phyloP scores from a whole-genome alignment of 495 filamentous ascomycete genomes.

The Elaphomyces granulatus region DNA sequence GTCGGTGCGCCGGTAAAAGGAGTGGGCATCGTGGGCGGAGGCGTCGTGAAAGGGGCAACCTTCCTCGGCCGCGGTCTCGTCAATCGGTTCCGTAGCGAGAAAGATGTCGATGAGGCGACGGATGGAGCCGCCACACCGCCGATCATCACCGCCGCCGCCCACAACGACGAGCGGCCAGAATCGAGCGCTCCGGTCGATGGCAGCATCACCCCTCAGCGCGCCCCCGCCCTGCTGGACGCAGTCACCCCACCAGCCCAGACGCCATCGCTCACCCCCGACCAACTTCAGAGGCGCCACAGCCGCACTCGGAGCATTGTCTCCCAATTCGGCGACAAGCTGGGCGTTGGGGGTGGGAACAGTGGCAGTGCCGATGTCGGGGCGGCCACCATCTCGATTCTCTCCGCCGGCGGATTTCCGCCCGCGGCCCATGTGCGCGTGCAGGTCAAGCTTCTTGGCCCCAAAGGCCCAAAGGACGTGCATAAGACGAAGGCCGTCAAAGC shows the following conservation, averaged over 20 bases:
- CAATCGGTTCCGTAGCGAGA: constrained; percentile 37
- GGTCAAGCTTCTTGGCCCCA: constrained; percentile 48
- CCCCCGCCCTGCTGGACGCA: constrained; percentile 13
- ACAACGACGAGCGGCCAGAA: constrained; percentile 30
- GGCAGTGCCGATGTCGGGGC: constrained; percentile 51
- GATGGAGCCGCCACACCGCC: constrained; percentile 6
- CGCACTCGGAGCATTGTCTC: constrained; percentile 56
- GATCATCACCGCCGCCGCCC: no score
- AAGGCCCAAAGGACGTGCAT: constrained; percentile 60
- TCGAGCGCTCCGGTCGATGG: constrained; percentile 21
- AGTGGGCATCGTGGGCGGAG: constrained; percentile 47
- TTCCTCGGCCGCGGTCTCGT: constrained; percentile 72
- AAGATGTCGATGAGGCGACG: constrained; percentile 39
- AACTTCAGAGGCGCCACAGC: constrained; percentile 35
- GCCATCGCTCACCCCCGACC: constrained; percentile 25
- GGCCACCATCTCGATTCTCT: constrained; percentile 66
- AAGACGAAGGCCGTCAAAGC: constrained; percentile 73
- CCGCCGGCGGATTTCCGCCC: constrained; percentile 62
- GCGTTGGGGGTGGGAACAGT: constrained; percentile 35
- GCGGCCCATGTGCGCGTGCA: constrained; percentile 69
- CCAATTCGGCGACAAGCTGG: constrained; percentile 29
- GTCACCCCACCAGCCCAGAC: constrained; percentile 14
- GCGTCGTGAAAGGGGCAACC: constrained; percentile 75
- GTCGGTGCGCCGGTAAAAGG: constrained; percentile 91
- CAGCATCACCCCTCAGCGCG: constrained; percentile 17